Evolutionary conservation across 257 asterid species (phyloP).

Genomic region (Rehmannia glutinosa): DNA sequence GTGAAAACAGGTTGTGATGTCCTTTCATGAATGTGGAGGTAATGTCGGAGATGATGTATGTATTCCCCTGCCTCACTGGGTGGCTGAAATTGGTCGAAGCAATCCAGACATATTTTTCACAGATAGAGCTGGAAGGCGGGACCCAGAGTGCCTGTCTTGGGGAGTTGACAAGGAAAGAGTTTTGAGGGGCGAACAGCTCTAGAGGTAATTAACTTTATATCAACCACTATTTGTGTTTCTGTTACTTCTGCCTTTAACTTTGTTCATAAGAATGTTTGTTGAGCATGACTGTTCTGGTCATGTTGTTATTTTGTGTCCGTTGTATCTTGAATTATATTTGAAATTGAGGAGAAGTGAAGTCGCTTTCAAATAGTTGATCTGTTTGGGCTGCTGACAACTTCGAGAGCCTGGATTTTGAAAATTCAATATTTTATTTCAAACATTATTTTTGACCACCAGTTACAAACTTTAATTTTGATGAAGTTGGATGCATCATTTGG

Average conservation of each 20-base stretch:
- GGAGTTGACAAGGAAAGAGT: conserved; percentile 93
- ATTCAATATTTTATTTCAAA: too few relatives aligned
- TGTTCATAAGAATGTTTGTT: neutral
- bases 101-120: conserved; percentile 93
- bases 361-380: too few relatives aligned
- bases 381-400: too few relatives aligned
- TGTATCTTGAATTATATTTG: neutral
- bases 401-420: too few relatives aligned
- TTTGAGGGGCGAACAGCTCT: conserved; percentile 86
- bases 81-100: conserved; percentile 78
- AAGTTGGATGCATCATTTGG: too few relatives aligned
- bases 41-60: conserved; percentile 85
- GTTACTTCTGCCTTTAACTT: too few relatives aligned
- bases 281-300: neutral
- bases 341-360: conserved; percentile 3
- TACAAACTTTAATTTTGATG: too few relatives aligned
- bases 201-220: conserved; percentile 57
- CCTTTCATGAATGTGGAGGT: conserved; percentile 91
- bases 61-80: conserved; percentile 86
- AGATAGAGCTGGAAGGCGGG: conserved; percentile 78
- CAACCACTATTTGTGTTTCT: neutral
- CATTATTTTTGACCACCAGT: too few relatives aligned
- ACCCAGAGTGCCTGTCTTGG: conserved; percentile 94
- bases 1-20: conserved; percentile 66
- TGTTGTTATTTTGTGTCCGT: neutral